Percentiles rank a stretch among this genome's conserved stretches.
Conservation (phyloP, 352 stramenopile species). For the Phytophthora sojae region DNA sequence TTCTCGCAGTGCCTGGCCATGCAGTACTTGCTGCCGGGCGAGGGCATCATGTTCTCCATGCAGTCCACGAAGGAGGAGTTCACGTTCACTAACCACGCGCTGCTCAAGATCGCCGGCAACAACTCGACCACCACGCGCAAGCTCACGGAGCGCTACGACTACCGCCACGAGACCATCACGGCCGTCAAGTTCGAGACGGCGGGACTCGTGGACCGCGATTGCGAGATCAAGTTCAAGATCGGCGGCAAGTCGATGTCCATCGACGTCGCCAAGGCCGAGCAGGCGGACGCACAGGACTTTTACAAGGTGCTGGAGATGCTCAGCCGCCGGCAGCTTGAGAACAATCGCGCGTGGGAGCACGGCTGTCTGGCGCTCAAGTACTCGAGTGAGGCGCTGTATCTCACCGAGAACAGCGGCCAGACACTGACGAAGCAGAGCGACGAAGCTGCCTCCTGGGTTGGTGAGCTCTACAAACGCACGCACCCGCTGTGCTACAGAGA, state of each 20-base stretch:
- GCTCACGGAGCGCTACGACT: conserved; percentile 57
- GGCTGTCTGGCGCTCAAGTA: conserved; percentile 52
- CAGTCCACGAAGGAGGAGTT: conserved; percentile 72
- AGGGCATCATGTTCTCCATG: conserved; percentile 61
- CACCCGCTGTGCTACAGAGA: conserved; percentile 66
- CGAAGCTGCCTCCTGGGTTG: conserved; percentile 54
- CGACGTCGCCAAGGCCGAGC: conserved; percentile 57
- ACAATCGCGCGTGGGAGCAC: conserved; percentile 56
- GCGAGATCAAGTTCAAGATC: conserved; percentile 68
- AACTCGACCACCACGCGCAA: conserved; percentile 65
- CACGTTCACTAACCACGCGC: conserved; percentile 67
- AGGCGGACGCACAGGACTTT: conserved; percentile 40
- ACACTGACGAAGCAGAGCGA: conserved; percentile 54
- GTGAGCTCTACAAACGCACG: conserved; percentile 52
- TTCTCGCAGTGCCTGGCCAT: conserved; percentile 44
- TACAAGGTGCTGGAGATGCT: conserved; percentile 69
- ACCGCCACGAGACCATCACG: conserved; percentile 38
- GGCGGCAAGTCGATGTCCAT: conserved; percentile 53
- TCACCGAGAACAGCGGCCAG: conserved; percentile 52
- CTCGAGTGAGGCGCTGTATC: conserved; percentile 47
- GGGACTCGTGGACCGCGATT: conserved; percentile 58
- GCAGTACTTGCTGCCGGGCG: conserved; percentile 53
- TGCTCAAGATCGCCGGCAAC: conserved; percentile 48
- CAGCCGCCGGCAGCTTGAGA: conserved; percentile 48
- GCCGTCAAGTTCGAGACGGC: conserved; percentile 60